Percentiles rank a stretch among this genome's conserved stretches.
phyloP scores from a whole-genome alignment of 192 early-diverging fungal species.

The Linnemannia exigua region DNA sequence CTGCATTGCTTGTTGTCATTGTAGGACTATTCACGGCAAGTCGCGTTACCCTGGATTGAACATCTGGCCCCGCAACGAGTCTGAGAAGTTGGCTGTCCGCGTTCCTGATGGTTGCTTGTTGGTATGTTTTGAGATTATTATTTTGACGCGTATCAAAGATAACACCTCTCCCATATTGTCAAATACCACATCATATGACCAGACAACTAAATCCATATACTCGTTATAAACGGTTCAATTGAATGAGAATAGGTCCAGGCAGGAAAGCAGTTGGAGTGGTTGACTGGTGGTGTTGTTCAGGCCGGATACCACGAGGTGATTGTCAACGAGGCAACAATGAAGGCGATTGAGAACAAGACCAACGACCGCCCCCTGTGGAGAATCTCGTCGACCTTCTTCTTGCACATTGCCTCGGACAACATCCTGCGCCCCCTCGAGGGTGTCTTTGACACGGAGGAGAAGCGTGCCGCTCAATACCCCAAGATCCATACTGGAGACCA shows the following conservation, averaged over 20 bases:
- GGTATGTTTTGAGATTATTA: conserved; percentile 27
- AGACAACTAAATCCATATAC: no score
- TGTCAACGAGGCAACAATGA: conserved; percentile 69
- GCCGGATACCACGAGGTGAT: conserved; percentile 83
- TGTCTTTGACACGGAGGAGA: conserved; percentile 57
- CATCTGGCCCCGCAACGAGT: conserved; percentile 75
- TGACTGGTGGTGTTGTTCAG: conserved; percentile 73
- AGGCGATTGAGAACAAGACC: conserved; percentile 66
- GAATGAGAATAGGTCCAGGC: conserved; percentile 65
- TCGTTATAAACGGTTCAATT: no score
- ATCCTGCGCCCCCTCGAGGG: conserved; percentile 65
- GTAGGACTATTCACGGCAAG: conserved; percentile 79
- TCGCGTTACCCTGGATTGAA: conserved; percentile 80
- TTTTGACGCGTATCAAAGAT: neutral
- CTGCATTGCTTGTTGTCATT: neutral
- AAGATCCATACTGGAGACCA: conserved; percentile 72
- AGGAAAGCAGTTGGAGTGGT: conserved; percentile 76
- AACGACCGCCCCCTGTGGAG: conserved; percentile 75
- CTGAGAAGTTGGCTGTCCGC: conserved; percentile 70
- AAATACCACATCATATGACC: no score
- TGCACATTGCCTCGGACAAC: conserved; percentile 78
- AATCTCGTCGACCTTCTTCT: conserved; percentile 81
- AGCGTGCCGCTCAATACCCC: conserved; percentile 74
- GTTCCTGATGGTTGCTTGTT: conserved; percentile 76
- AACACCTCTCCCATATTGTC: neutral